Conservation (phyloP, 257 asterid genomes). For the Nicotiana noctiflora region DNA sequence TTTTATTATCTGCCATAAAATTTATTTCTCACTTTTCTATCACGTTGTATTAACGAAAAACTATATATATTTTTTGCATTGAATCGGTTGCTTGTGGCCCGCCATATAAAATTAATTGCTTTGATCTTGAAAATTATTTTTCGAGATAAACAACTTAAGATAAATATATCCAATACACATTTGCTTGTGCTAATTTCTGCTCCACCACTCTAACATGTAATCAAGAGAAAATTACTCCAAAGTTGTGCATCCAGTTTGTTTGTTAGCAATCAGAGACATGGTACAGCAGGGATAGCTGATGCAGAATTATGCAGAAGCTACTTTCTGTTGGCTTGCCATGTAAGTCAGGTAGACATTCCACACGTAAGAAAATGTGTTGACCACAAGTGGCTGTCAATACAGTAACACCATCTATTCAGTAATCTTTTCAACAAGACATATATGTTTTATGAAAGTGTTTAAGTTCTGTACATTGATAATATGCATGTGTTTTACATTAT, state of each 20-base stretch:
- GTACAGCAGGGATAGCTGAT: background rate
- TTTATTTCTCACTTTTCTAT: too few relatives aligned
- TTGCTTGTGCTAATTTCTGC: background rate
- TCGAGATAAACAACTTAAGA: too few relatives aligned
- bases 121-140: too few relatives aligned
- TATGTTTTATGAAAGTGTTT: background rate
- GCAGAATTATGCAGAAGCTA: slow-evolving; percentile 22
- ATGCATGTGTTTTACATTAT: background rate
- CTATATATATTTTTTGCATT: too few relatives aligned
- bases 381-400: slow-evolving; percentile 63
- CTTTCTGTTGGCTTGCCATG: slow-evolving; percentile 66
- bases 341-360: slow-evolving; percentile 83
- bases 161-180: background rate
- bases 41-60: too few relatives aligned
- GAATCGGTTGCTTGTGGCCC: too few relatives aligned
- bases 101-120: too few relatives aligned
- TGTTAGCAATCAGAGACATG: background rate
- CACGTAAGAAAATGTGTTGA: slow-evolving; percentile 64
- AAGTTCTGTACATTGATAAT: background rate
- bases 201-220: background rate
- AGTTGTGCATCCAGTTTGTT: background rate
- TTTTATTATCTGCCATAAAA: too few relatives aligned
- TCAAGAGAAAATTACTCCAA: background rate
- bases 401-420: background rate
- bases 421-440: background rate